phyloP scores from a whole-genome alignment of 805 yeast species.

The Tetrapisispora nanseiensis region DNA sequence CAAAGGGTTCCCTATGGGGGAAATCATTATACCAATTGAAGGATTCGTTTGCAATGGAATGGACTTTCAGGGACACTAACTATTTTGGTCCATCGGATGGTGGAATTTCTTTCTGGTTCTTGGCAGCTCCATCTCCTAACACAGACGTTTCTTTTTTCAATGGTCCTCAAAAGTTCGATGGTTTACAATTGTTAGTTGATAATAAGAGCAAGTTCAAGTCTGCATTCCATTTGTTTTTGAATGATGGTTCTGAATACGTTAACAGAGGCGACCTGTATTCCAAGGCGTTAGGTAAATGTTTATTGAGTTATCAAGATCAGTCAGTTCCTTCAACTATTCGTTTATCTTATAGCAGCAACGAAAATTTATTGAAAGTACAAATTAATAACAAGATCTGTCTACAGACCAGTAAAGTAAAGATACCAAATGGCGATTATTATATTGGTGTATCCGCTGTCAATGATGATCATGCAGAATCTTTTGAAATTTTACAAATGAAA shows the following conservation, averaged over 20 bases:
- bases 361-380: slow-evolving; percentile 47
- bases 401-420: slow-evolving; percentile 45
- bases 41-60: slow-evolving; percentile 47
- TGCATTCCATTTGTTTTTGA: slow-evolving; percentile 47
- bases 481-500: slow-evolving; percentile 53
- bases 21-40: slow-evolving; percentile 23
- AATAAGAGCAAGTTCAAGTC: slow-evolving; percentile 37
- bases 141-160: slow-evolving; percentile 38
- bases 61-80: slow-evolving; percentile 54
- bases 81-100: slow-evolving; percentile 39
- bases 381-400: slow-evolving; percentile 63
- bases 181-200: slow-evolving; percentile 53
- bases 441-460: slow-evolving; percentile 48
- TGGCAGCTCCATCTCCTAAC: no score
- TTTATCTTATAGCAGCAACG: slow-evolving; percentile 42
- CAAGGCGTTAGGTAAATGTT: slow-evolving; percentile 44
- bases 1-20: slow-evolving; percentile 41
- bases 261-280: slow-evolving; percentile 19
- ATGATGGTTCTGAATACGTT: slow-evolving; percentile 43
- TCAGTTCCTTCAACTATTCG: slow-evolving; percentile 62
- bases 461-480: slow-evolving; percentile 40
- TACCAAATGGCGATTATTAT: slow-evolving; percentile 34
- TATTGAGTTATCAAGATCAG: slow-evolving; percentile 50
- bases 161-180: slow-evolving; percentile 54
- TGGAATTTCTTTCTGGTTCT: slow-evolving; percentile 52